Conservation (phyloP, 2,329 filamentous ascomycete genomes). For the Neophaeococcomyces mojaviensis region DNA sequence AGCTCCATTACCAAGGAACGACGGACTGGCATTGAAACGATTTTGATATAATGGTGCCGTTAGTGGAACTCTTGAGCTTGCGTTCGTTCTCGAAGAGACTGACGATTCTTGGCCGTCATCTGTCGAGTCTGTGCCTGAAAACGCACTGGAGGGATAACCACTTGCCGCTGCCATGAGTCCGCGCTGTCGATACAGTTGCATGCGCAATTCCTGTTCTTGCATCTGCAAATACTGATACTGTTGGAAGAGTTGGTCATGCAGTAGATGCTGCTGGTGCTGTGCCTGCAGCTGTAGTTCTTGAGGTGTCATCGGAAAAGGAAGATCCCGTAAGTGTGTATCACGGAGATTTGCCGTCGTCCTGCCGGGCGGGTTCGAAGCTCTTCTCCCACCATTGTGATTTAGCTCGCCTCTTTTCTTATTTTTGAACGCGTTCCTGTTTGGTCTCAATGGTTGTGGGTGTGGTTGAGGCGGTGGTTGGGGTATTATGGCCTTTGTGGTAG, state of each 20-base stretch:
- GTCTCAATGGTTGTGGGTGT: conserved; percentile 4
- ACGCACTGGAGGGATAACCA: conserved; percentile 28
- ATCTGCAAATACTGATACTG: conserved; percentile 44
- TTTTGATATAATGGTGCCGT: conserved; percentile 24
- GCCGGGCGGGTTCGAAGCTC: conserved; percentile 51
- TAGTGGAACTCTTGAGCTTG: conserved; percentile 19
- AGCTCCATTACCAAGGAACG: conserved; percentile 13
- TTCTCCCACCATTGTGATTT: conserved; percentile 41
- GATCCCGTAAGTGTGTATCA: conserved; percentile 32
- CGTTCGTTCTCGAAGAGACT: conserved; percentile 13
- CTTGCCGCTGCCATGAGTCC: conserved; percentile 14
- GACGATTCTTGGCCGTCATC: conserved; percentile 16
- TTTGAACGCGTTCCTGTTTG: conserved; percentile 40
- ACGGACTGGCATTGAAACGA: conserved; percentile 19
- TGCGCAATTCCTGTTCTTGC: conserved; percentile 42
- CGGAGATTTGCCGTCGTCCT: conserved; percentile 32
- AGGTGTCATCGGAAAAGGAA: conserved; percentile 29
- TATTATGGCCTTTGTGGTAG: conserved; percentile 49
- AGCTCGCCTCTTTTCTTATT: conserved; percentile 43
- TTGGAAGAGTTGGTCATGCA: conserved; percentile 43
- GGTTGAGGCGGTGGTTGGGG: conserved; percentile 30
- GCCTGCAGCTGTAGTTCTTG: conserved; percentile 34
- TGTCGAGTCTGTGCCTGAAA: conserved; percentile 30
- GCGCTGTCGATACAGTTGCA: conserved; percentile 32
- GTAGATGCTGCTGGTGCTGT: conserved; percentile 40